Percentiles rank a stretch among this genome's conserved stretches.
Evolutionary conservation across 2,329 filamentous ascomycete genomes (phyloP).

Genomic region (Fusarium albosuccineum): DNA sequence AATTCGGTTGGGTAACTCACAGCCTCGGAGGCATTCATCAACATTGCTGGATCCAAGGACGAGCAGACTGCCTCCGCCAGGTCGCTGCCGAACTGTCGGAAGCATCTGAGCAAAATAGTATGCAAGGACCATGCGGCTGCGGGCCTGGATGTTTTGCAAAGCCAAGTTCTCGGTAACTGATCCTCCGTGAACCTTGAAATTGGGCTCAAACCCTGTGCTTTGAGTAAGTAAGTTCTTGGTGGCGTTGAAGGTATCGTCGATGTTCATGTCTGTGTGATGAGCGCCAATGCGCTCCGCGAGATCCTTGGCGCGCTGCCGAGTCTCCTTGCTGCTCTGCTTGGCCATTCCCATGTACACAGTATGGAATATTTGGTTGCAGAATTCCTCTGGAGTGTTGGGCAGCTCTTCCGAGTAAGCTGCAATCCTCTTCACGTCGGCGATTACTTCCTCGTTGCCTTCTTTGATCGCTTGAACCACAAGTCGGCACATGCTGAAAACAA

Average conservation of each 20-base stretch:
- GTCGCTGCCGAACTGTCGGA: slow-evolving; percentile 36
- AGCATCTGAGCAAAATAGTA: slow-evolving; percentile 55
- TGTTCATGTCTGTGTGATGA: slow-evolving; percentile 80
- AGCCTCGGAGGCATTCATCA: slow-evolving; percentile 40
- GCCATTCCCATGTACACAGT: slow-evolving; percentile 72
- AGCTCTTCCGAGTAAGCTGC: slow-evolving; percentile 47
- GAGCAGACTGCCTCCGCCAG: slow-evolving; percentile 44
- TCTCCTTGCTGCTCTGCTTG: slow-evolving; percentile 75
- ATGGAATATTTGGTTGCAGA: slow-evolving; percentile 58
- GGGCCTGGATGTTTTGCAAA: slow-evolving; percentile 30
- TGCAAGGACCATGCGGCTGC: slow-evolving; percentile 31
- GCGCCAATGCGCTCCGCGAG: slow-evolving; percentile 74
- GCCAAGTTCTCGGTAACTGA: slow-evolving; percentile 57
- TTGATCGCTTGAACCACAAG: slow-evolving; percentile 55
- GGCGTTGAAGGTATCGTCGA: slow-evolving; percentile 72
- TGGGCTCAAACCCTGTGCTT: slow-evolving; percentile 66
- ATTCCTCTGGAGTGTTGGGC: slow-evolving; percentile 68
- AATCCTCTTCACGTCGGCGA: slow-evolving; percentile 54
- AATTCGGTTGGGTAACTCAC: slow-evolving; percentile 1
- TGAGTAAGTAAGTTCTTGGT: slow-evolving; percentile 67
- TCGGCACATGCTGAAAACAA: slow-evolving; percentile 65
- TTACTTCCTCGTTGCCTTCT: slow-evolving; percentile 37
- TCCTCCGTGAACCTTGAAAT: slow-evolving; percentile 71
- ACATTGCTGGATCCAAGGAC: slow-evolving; percentile 49
- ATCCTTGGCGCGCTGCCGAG: slow-evolving; percentile 73